Base-by-base conservation (phyloP, 345 rosid genomes). In the Citrus inodora region DNA sequence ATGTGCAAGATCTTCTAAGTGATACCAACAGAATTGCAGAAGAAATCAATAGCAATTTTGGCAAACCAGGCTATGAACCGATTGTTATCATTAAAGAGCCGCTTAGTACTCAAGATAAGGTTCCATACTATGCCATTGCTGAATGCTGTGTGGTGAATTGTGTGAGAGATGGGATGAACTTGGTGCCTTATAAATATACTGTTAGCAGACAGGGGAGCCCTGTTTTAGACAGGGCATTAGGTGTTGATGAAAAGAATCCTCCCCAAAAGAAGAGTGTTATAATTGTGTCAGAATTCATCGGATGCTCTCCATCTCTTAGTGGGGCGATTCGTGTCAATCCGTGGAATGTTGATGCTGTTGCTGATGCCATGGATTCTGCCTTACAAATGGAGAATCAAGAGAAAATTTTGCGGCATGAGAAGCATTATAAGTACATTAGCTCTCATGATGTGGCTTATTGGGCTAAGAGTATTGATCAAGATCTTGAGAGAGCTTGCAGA, bases 271-370 rank as follows among this genome's bases (percentile, higher is more conserved):
- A 84, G 70, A 94, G 98, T 79, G 90, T 89, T 35, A 83, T 92
- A 33, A 87, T 94, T 73, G 93, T 94, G 24, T 94, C 98, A 6
- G 98, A 94, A 81, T 94, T 94, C 88, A 90, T 91, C 0, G 98
- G 98, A 5, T 94, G 98, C 80, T 92, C 98, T 0, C 98, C 98
- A 2, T 94, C 98, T 68, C 88, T 94, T 32, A 94, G 98, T 37
- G 98, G 98, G 1, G 97, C 98, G 0, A 88, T 89, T 51, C 90
- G 98, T 4, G 97, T 94, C 24, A 94, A 94, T 86, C 97, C 98
- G 0, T 94, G 98, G 98, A 84, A 90, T 83, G 81, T 90, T 21
- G 91, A 83, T 74, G 91, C 82, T 1, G 92, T 91, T 27, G 86
- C 91, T 62, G 86, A 81, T 24, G 94, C 98, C 5, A 89, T 94